A percentile compares a stretch with the other conserved stretches of the same genome.
Conservation (phyloP, 2,329 filamentous ascomycete genomes). For the Dactylellina sp. region DNA sequence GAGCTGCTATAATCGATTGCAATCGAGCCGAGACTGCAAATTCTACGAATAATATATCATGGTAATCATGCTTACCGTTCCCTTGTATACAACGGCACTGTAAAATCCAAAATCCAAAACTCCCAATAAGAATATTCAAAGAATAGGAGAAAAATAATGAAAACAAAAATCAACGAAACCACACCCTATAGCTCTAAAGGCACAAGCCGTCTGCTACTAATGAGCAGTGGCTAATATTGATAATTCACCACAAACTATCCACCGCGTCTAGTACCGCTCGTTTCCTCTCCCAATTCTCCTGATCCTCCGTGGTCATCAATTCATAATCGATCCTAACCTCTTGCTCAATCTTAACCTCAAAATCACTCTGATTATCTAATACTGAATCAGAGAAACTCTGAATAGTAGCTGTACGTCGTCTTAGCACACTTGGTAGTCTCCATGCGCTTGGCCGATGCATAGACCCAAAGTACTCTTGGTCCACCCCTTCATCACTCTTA, state of each 20-base stretch:
- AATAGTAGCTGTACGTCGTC: conserved; percentile 2
- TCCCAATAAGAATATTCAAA: background rate
- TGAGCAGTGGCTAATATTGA: background rate
- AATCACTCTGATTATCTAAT: conserved; percentile 11
- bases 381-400: background rate
- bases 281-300: conserved; percentile 50
- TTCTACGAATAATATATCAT: too few relatives aligned
- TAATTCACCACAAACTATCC: conserved; percentile 43
- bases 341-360: conserved; percentile 45
- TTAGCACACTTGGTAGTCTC: conserved; percentile 31
- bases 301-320: conserved; percentile 49
- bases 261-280: conserved; percentile 39
- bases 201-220: conserved; percentile 1
- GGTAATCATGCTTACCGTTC: too few relatives aligned
- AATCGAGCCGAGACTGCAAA: too few relatives aligned
- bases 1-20: too few relatives aligned
- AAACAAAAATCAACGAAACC: background rate
- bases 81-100: too few relatives aligned
- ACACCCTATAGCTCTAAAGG: background rate
- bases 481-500: background rate
- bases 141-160: background rate
- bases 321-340: conserved; percentile 55
- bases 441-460: conserved; percentile 39
- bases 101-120: background rate
- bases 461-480: conserved; percentile 38